Evolutionary conservation across 345 rosid genomes (phyloP).

Genomic region (Rhodamnia rubescens): DNA sequence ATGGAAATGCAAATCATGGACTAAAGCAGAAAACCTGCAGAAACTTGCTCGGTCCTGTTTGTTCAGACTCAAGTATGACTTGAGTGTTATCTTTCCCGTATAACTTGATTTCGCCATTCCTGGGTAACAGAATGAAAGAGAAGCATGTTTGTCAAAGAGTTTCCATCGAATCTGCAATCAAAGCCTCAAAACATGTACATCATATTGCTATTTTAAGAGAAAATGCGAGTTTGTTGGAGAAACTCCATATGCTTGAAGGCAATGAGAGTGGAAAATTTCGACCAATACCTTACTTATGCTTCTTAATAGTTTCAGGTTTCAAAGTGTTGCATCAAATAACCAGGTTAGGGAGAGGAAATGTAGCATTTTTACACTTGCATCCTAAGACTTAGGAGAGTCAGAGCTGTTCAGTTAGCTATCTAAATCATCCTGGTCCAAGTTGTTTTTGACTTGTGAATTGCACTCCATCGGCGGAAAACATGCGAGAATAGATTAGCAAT

Average conservation of each 20-base stretch:
- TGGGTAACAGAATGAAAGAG: conserved; percentile 4
- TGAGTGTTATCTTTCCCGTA: conserved; percentile 72
- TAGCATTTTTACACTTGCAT: neutral
- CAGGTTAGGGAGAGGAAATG: neutral
- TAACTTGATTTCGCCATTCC: conserved; percentile 82
- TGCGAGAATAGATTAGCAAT: neutral
- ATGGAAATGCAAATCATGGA: neutral
- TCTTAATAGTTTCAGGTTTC: neutral
- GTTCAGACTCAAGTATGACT: conserved; percentile 50
- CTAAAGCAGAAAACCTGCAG: conserved; percentile 38
- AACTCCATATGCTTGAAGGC: neutral
- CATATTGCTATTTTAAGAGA: neutral
- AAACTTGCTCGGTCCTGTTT: conserved; percentile 53
- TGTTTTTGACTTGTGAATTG: neutral
- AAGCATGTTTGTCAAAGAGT: neutral
- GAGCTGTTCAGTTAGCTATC: neutral
- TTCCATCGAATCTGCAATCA: neutral
- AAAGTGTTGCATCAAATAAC: neutral
- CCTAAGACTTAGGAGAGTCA: neutral
- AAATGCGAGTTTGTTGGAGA: neutral
- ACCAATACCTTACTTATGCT: neutral
- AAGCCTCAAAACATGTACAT: neutral
- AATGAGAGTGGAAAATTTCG: neutral
- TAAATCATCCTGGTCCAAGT: neutral
- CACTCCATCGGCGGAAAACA: neutral